Conservation (phyloP, 139 green algal genomes). For the Astrephomene gubernaculifera region DNA sequence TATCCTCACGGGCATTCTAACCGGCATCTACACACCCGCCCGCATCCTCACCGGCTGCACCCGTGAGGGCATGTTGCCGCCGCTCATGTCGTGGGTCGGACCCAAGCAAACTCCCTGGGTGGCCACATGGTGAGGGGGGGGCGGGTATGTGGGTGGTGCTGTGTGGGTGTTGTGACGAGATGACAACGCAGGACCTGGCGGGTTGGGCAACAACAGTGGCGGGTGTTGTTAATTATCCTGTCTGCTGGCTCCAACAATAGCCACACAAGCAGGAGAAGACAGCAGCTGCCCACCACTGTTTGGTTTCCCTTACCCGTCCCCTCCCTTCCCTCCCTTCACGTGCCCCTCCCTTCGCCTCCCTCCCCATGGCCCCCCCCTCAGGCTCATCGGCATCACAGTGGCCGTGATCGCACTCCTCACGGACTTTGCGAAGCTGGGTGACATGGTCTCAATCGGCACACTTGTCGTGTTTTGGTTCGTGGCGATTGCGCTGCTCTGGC, state of each 20-base stretch:
- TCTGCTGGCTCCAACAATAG: too few relatives aligned
- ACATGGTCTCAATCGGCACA: constrained; percentile 82
- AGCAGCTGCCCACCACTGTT: too few relatives aligned
- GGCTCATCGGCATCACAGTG: constrained; percentile 53
- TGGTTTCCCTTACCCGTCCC: too few relatives aligned
- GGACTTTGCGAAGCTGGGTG: constrained; percentile 59
- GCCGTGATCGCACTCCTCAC: constrained; percentile 52
- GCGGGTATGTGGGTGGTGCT: background rate
- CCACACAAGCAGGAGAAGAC: too few relatives aligned
- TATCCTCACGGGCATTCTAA: constrained; percentile 48
- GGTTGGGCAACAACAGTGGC: too few relatives aligned
- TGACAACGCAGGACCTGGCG: too few relatives aligned
- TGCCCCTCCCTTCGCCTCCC: too few relatives aligned
- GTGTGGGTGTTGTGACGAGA: too few relatives aligned
- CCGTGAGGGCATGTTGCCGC: constrained; percentile 60
- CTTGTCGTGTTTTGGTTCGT: constrained; percentile 82
- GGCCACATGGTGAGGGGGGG: constrained; percentile 28
- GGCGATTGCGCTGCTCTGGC: constrained; percentile 54
- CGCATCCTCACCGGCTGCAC: constrained; percentile 51
- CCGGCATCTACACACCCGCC: constrained; percentile 49
- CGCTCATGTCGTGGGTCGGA: constrained; percentile 43
- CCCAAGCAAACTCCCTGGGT: constrained; percentile 47
- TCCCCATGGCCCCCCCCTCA: too few relatives aligned
- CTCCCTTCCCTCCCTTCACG: too few relatives aligned
- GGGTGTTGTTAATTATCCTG: too few relatives aligned